phyloP scores from a whole-genome alignment of 2,329 filamentous ascomycete genomes.

The Raffaelea arxii region DNA sequence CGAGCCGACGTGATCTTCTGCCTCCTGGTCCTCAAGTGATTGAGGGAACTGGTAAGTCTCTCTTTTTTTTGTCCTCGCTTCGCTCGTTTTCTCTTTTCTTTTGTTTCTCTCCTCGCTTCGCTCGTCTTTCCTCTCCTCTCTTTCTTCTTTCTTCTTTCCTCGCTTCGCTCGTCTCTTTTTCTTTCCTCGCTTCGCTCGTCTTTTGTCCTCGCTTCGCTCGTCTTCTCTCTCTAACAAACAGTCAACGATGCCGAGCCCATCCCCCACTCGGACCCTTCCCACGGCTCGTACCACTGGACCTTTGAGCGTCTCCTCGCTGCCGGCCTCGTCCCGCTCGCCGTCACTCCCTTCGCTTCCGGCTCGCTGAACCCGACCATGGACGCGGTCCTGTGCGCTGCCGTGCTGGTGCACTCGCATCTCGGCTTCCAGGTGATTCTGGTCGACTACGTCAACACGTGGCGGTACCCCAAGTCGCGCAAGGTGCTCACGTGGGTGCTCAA shows the following conservation, averaged over 20 bases:
- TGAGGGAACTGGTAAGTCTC: conserved; percentile 53
- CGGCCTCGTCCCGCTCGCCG: conserved; percentile 73
- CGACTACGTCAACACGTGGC: conserved; percentile 76
- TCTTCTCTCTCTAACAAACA: conserved; percentile 19
- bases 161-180: background rate
- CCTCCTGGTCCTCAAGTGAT: conserved; percentile 47
- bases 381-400: conserved; percentile 68
- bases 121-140: background rate
- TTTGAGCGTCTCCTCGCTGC: conserved; percentile 82
- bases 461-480: conserved; percentile 58
- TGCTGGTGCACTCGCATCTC: conserved; percentile 91
- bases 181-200: background rate
- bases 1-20: conserved; percentile 63
- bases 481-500: conserved; percentile 71
- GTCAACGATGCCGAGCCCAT: conserved; percentile 81
- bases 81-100: background rate
- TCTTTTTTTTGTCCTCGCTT: background rate
- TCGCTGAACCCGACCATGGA: conserved; percentile 84
- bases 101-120: background rate
- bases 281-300: conserved; percentile 98
- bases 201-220: background rate
- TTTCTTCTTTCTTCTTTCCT: background rate
- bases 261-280: conserved; percentile 60
- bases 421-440: conserved; percentile 85
- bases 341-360: conserved; percentile 86